Conservation (phyloP, 2,329 filamentous ascomycete genomes). For the Leptoxyphium fumago region DNA sequence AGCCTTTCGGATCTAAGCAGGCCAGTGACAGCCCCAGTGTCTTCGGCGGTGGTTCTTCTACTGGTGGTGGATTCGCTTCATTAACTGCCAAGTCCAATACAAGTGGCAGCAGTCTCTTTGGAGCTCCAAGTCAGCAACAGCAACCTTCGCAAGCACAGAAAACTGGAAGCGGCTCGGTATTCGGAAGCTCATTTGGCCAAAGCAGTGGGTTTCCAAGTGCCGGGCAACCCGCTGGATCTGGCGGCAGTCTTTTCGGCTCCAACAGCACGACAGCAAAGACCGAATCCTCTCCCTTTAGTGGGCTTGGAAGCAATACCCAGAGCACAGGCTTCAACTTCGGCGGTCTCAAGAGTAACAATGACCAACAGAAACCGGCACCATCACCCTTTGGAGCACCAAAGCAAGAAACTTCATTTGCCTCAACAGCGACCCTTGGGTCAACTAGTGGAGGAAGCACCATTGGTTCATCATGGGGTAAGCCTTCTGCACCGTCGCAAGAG, state of each 20-base stretch:
- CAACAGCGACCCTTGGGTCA: conserved; percentile 12
- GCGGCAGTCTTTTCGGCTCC: background rate
- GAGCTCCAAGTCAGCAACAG: background rate
- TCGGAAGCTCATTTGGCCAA: background rate
- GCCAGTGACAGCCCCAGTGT: background rate
- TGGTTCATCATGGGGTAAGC: conserved; percentile 8
- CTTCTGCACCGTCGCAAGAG: conserved; percentile 14
- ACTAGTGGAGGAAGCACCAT: conserved; percentile 8
- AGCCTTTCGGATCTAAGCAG: background rate
- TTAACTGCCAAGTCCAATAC: background rate
- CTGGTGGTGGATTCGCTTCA: background rate
- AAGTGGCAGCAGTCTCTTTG: conserved; percentile 4
- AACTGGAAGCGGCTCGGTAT: background rate
- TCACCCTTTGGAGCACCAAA: conserved; percentile 9
- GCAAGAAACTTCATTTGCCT: conserved; percentile 6
- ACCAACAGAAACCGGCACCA: conserved; percentile 4
- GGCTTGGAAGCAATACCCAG: conserved; percentile 2
- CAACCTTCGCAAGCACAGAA: background rate
- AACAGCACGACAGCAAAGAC: conserved; percentile 3
- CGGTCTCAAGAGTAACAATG: background rate
- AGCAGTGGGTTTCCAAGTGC: background rate
- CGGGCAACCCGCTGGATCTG: background rate
- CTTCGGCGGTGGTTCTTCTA: background rate
- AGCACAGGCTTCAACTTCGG: conserved; percentile 5
- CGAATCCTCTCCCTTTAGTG: conserved; percentile 4